Base-by-base conservation (phyloP, 257 asterid species). In the Solanum corneliomulleri region DNA sequence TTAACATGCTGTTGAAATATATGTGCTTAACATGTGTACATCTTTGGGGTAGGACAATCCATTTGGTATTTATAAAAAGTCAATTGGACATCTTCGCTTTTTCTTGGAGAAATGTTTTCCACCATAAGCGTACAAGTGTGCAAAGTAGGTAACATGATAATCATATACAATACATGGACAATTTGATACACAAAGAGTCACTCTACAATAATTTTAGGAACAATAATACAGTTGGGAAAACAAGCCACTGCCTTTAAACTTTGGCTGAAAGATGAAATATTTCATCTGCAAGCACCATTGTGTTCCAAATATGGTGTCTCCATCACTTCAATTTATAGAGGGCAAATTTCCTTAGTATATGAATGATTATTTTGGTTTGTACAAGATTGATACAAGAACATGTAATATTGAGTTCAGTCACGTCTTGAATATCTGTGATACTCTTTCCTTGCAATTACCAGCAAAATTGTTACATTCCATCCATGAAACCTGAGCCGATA, bases 331-430 rank as follows among this genome's bases (percentile, higher is more conserved):
- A n/a, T 25, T 29, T 68, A 68, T 29, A 7, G 66, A 56, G 41
- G 41, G 42, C 13, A 31, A 68, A 13, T 12, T 13, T 27, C 39
- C 75, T 20, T 27, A 27, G 39, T 13, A 68, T 13, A 68, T 27
- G 75, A 1, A 29, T 7, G 6, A 69, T 69, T 69, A 68, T 27
- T 68, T 27, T 27, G 5, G 72, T 66, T 66, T 11, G 72, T 69
- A 31, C 76, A 69, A 31, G 42, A 69, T 0, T 10, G 10, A 69
- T 9, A 2, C 44, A 70, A 70, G 77, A 70, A 70, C 33, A 33
- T 70, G 76, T 41, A 29, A 15, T n/a, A 31, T 31, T 15, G 77
- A 29, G 13, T 56, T 56, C 77, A 70, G 42, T 96, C 92, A 92
- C 74, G 98, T 89, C 94, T 93, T 94, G 93, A 93, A n/a, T n/a